These are phyloP conservation scores for Stereocaulon alpinum DNA, from an alignment of 495 filamentous ascomycete species.

Conservation along the genomic window DNA sequence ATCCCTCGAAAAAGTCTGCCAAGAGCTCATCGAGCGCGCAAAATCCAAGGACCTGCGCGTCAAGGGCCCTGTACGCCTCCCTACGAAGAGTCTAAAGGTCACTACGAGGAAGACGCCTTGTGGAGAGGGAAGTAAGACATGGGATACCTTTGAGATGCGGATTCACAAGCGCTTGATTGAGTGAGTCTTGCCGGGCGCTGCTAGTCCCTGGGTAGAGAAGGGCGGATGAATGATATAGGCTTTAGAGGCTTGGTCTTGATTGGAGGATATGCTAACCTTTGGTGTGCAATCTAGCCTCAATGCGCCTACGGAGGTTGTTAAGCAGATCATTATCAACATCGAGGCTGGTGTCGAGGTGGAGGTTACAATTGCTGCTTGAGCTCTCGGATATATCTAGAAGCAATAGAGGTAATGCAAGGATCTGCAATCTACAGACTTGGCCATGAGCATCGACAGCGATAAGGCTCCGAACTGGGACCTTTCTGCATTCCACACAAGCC, in stretches of 20 bases:
- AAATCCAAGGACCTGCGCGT: slow-evolving; percentile 97
- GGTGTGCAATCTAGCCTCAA: slow-evolving; percentile 52
- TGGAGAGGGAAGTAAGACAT: slow-evolving; percentile 99
- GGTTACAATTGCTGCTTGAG: slow-evolving; percentile 97
- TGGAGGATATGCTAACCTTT: neutral
- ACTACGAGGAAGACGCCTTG: slow-evolving; percentile 94
- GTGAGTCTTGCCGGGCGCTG: slow-evolving; percentile 38
- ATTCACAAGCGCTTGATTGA: slow-evolving; percentile 98
- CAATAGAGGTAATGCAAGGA: no score
- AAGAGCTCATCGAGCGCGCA: slow-evolving; percentile 95
- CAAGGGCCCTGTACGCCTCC: slow-evolving; percentile 97
- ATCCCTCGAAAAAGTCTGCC: slow-evolving; percentile 95
- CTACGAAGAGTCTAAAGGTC: slow-evolving; percentile 94
- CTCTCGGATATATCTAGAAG: neutral
- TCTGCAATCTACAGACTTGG: no score
- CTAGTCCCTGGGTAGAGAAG: no score
- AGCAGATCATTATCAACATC: slow-evolving; percentile 99
- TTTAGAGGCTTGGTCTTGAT: neutral
- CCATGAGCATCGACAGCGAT: no score
- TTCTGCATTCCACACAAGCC: no score
- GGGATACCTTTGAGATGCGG: slow-evolving; percentile 98
- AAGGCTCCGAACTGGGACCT: no score
- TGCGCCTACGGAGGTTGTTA: slow-evolving; percentile 97
- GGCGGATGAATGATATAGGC: neutral
- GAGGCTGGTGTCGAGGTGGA: slow-evolving; percentile 99